phyloP scores from a whole-genome alignment of 1,284 basidiomycete genomes.

The Somion occarium region DNA sequence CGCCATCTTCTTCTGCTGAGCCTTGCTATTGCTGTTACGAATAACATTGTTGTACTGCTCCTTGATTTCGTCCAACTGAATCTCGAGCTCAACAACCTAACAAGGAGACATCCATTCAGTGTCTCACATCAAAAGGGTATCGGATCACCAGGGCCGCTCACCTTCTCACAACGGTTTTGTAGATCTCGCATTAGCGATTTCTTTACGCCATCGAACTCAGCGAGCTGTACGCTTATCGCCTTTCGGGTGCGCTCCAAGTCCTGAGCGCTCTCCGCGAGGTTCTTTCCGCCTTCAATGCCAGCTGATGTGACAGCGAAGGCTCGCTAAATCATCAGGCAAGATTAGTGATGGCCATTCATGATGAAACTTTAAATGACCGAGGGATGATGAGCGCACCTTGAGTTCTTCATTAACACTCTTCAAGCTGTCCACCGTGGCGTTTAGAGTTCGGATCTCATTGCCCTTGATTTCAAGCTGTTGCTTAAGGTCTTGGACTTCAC shows the following conservation, averaged over 20 bases:
- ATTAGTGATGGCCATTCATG: constrained; percentile 8
- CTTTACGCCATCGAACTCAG: constrained; percentile 98
- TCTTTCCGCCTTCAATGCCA: constrained; percentile 94
- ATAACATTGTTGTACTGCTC: constrained; percentile 99
- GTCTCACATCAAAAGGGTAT: constrained; percentile 12
- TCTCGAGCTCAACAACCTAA: constrained; percentile 98
- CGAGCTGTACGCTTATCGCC: constrained; percentile 93
- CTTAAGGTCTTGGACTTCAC: constrained; percentile 87
- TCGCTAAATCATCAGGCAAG: constrained; percentile 48
- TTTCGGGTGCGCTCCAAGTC: constrained; percentile 97
- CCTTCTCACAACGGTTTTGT: constrained; percentile 99
- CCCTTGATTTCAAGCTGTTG: constrained; percentile 87
- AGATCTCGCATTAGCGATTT: constrained; percentile 98
- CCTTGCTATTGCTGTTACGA: constrained; percentile 95
- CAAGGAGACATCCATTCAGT: background rate
- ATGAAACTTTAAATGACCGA: background rate
- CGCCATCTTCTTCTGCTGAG: constrained; percentile 99
- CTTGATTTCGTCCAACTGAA: constrained; percentile 97
- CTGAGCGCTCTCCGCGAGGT: constrained; percentile 92
- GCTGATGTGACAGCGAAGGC: constrained; percentile 96
- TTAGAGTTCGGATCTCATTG: constrained; percentile 83
- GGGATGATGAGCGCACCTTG: constrained; percentile 56
- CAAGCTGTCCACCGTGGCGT: constrained; percentile 86
- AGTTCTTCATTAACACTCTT: constrained; percentile 98
- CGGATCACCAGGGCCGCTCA: constrained; percentile 35